Evolutionary conservation across 1,284 basidiomycete species (phyloP).

Genomic region (Hymenochaete sp.): DNA sequence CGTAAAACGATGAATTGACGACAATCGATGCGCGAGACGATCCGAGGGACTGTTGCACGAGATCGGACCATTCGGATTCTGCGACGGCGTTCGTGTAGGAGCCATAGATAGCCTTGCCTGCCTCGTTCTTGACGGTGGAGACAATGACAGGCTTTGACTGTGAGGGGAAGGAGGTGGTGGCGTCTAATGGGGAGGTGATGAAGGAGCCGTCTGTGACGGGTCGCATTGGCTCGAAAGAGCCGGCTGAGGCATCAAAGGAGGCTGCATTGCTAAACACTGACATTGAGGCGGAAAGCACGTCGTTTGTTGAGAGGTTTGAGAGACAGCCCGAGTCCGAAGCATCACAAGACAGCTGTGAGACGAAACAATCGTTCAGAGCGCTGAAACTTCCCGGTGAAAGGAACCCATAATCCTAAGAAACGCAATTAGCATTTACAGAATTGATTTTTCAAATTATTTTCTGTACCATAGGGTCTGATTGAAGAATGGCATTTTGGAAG

Average conservation of each 20-base stretch:
- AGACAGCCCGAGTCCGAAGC: slow-evolving; percentile 43
- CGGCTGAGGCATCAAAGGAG: slow-evolving; percentile 42
- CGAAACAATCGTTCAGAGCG: slow-evolving; percentile 47
- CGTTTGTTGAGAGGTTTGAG: slow-evolving; percentile 37
- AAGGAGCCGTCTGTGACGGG: slow-evolving; percentile 54
- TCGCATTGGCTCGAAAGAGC: slow-evolving; percentile 48
- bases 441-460: not conserved
- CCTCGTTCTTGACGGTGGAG: slow-evolving; percentile 65
- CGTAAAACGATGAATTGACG: slow-evolving; percentile 44
- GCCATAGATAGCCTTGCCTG: slow-evolving; percentile 48
- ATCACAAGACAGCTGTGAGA: slow-evolving; percentile 39
- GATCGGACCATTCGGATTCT: slow-evolving; percentile 31
- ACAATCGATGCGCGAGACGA: slow-evolving; percentile 38
- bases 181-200: slow-evolving; percentile 51
- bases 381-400: slow-evolving; percentile 45
- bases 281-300: slow-evolving; percentile 44
- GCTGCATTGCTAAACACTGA: slow-evolving; percentile 34
- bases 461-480: slow-evolving; percentile 26
- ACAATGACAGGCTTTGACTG: slow-evolving; percentile 60
- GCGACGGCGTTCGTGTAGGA: slow-evolving; percentile 34
- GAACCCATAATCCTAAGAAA: slow-evolving; percentile 63
- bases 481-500: slow-evolving; percentile 69
- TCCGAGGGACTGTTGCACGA: slow-evolving; percentile 43
- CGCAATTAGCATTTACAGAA: not conserved
- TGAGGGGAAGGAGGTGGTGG: slow-evolving; percentile 43